These are phyloP conservation scores for Ophiostoma novo-ulmi DNA, from an alignment of 2,329 filamentous ascomycete genomes.

Conservation along the genomic window DNA sequence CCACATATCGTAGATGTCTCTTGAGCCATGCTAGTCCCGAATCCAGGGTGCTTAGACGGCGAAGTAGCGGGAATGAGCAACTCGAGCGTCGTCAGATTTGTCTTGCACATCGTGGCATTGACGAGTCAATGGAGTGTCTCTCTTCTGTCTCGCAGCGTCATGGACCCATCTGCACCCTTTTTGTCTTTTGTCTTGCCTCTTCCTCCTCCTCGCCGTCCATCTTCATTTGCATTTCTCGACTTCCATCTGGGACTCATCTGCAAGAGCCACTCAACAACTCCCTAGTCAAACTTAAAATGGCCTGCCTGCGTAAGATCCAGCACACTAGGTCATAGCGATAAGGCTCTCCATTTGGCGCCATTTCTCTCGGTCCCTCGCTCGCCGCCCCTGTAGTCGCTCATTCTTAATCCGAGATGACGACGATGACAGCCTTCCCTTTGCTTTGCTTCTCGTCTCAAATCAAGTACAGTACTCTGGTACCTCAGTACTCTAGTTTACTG, in stretches of 20 bases:
- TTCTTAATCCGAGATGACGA: background rate
- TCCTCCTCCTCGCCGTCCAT: background rate
- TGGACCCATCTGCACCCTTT: background rate
- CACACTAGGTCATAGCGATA: constrained; percentile 5
- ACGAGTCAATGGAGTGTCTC: background rate
- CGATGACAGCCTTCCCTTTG: background rate
- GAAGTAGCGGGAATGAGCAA: background rate
- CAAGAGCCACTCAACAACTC: background rate
- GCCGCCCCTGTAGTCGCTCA: constrained; percentile 1
- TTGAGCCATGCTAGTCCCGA: constrained; percentile 2
- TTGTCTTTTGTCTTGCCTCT: background rate
- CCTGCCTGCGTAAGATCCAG: constrained; percentile 14
- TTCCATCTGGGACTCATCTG: background rate
- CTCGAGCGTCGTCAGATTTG: background rate
- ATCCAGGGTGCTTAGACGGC: background rate
- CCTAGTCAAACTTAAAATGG: constrained; percentile 2
- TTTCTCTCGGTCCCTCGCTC: background rate
- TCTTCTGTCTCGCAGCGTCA: background rate
- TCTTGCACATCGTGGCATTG: constrained; percentile 2
- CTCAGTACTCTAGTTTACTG: background rate
- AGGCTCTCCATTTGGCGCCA: background rate
- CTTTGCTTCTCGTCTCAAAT: background rate
- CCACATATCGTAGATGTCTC: background rate
- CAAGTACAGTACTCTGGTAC: background rate
- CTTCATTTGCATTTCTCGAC: background rate